A percentile compares a stretch with the other conserved stretches of the same genome.
These are phyloP conservation scores for Neocallimastix lanati DNA, from an alignment of 192 early-diverging fungal genomes.

Conservation along the genomic window DNA sequence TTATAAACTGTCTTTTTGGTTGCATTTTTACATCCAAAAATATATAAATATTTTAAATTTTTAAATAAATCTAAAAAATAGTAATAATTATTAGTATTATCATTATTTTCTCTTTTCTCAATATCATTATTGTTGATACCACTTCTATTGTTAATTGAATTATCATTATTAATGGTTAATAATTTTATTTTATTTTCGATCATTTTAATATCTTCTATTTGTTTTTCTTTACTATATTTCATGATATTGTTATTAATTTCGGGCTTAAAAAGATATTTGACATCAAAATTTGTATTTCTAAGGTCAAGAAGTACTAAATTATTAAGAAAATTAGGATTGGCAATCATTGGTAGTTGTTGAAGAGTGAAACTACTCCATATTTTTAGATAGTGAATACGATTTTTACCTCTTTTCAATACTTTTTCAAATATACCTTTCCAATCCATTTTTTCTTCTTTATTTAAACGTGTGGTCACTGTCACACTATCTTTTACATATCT, in stretches of 20 bases:
- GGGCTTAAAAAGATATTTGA: neutral
- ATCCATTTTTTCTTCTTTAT: neutral
- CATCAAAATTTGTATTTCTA: neutral
- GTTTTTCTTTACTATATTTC: no score
- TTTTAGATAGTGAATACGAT: neutral
- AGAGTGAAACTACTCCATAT: neutral
- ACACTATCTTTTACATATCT: neutral
- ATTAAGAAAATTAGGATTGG: neutral
- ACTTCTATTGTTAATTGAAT: no score
- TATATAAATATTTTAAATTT: neutral
- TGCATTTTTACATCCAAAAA: neutral
- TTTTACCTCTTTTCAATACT: neutral
- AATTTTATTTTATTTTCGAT: no score
- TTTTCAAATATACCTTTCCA: neutral
- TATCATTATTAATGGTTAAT: no score
- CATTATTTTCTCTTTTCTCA: no score
- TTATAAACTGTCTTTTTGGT: neutral
- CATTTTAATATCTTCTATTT: no score
- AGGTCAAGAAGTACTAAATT: neutral
- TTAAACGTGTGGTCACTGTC: neutral
- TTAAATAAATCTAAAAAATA: neutral
- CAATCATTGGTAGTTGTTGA: neutral
- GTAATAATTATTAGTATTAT: neutral
- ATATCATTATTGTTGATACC: no score
- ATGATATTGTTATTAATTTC: no score